Conservation (phyloP, 495 filamentous ascomycete genomes). For the Elasticomyces elasticus region DNA sequence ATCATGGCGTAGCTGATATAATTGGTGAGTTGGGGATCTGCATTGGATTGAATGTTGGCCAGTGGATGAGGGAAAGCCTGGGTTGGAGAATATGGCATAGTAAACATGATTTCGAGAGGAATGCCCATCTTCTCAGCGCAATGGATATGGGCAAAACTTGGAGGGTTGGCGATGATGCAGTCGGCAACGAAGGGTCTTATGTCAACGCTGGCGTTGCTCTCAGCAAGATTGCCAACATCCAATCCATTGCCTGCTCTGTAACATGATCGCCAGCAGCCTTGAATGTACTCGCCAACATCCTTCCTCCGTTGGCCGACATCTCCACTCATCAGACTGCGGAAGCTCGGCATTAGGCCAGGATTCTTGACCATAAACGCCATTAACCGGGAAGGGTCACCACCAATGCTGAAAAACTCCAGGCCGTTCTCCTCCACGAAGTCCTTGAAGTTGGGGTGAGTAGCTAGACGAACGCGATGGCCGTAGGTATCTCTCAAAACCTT, state of each 20-base stretch:
- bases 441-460: slow-evolving; percentile 53
- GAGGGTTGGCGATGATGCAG: slow-evolving; percentile 59
- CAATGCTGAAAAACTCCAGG: slow-evolving; percentile 55
- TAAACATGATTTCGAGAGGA: slow-evolving; percentile 58
- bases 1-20: slow-evolving; percentile 52
- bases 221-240: slow-evolving; percentile 13
- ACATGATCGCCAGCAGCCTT: slow-evolving; percentile 56
- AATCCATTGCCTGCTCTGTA: slow-evolving; percentile 41
- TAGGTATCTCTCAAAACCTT: slow-evolving; percentile 39
- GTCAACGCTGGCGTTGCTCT: not conserved
- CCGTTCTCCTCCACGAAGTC: slow-evolving; percentile 45
- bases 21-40: slow-evolving; percentile 41
- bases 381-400: slow-evolving; percentile 51
- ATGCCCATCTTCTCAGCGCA: slow-evolving; percentile 52
- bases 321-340: slow-evolving; percentile 31
- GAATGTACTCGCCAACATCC: slow-evolving; percentile 48
- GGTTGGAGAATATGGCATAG: slow-evolving; percentile 52
- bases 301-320: slow-evolving; percentile 32
- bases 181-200: slow-evolving; percentile 57
- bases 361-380: slow-evolving; percentile 50
- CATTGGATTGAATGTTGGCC: slow-evolving; percentile 42
- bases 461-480: slow-evolving; percentile 47
- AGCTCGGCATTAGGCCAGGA: slow-evolving; percentile 37
- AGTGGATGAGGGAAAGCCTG: slow-evolving; percentile 48
- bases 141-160: slow-evolving; percentile 56